A percentile compares a stretch with the other conserved stretches of the same genome.
These are phyloP conservation scores for Populus deltoides DNA, from an alignment of 345 rosid species.

Conservation along the genomic window DNA sequence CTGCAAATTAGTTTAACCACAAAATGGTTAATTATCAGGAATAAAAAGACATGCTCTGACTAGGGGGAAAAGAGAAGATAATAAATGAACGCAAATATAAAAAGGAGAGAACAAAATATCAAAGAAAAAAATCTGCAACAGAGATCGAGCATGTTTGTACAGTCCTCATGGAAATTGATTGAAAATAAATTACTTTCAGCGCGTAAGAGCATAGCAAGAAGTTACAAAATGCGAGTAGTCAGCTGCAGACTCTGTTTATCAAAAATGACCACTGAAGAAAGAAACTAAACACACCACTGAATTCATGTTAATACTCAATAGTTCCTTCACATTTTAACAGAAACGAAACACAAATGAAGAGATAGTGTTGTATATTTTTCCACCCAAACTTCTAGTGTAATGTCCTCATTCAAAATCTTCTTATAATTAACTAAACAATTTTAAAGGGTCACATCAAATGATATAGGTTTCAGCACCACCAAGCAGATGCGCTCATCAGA, in stretches of 20 bases:
- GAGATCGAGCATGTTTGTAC: not conserved
- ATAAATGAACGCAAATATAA: not conserved
- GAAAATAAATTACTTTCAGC: not conserved
- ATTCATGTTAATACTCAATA: not conserved
- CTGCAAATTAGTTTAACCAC: slow-evolving; percentile 32
- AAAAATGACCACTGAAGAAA: not conserved
- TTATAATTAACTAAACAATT: not conserved
- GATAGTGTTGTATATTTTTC: not conserved
- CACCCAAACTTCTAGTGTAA: not conserved
- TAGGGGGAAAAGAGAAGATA: not conserved
- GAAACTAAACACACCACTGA: not conserved
- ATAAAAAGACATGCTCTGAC: not conserved
- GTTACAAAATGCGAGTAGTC: not conserved
- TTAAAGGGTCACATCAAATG: not conserved
- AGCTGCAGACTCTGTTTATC: not conserved
- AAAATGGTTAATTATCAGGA: slow-evolving; percentile 1
- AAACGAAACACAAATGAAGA: not conserved
- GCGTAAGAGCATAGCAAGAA: not conserved
- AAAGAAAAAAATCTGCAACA: not conserved
- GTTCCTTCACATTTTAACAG: not conserved
- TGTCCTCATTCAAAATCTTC: not conserved
- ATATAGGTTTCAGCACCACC: not conserved
- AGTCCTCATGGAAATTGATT: not conserved
- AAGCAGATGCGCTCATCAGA: not conserved
- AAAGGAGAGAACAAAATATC: not conserved